Base-by-base conservation (phyloP, 148 eudicot species). In the Vaccinium darrowii region DNA sequence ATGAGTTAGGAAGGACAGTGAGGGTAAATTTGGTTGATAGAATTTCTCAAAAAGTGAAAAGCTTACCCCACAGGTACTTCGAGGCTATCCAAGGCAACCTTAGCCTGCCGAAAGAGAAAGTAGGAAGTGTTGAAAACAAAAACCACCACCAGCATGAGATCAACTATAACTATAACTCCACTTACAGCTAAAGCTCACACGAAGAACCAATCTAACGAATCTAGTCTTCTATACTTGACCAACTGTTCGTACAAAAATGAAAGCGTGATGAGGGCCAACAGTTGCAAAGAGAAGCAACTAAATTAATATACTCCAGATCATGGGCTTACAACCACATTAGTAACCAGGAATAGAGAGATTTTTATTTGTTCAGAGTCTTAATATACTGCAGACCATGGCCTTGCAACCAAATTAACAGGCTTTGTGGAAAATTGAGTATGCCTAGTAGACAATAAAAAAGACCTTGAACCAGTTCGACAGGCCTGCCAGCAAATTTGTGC, bases 41-140 rank as follows among this genome's bases (percentile, higher is more conserved):
- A 67, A 65, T 49, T 43, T 21, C 13, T 39, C 13, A 25, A 62
- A 13, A 19, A 49, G 36, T 2, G 9, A 69, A 63, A 80, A n/a
- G 52, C 87, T 86, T 82, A 90, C 91, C 95, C 98, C 62, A 95
- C 93, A 30, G 95, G 98, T 75, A 95, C 98, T 92, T 93, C 98
- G 51, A 93, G 90, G 87, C 90, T 85, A 78, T 86, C 92, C 80
- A 94, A 65, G 47, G 98, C 98, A 87, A 63, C 83, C 84, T 93
- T 92, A 18, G 98, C 93, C 91, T 91, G 85, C 52, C 74, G 23
- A 81, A 86, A 73, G 39, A 81, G 50, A 80, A 72, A 56, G 15
- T 19, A 57, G 80, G 1, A 82, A 82, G 65, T 30, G 7, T 79
- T 51, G 72, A 65, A 81, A 39, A 11, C 2, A 60, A 75, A 56